phyloP scores from a whole-genome alignment of 2,329 filamentous ascomycete genomes.

The Penicillium sp. region DNA sequence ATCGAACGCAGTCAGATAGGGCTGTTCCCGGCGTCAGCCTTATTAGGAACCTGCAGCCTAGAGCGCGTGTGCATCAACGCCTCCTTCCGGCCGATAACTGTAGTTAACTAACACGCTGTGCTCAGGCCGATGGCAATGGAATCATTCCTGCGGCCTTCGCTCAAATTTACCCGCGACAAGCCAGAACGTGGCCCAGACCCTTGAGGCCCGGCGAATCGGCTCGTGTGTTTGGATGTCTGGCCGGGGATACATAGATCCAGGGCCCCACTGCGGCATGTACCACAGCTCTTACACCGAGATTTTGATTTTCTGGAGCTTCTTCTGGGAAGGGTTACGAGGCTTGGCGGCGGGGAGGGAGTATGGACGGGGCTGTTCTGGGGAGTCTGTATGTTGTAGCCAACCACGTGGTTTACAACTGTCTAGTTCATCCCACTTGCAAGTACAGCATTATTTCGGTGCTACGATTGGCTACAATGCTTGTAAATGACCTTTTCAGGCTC shows the following conservation, averaged over 20 bases:
- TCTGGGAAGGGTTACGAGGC: neutral
- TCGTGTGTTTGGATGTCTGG: slow-evolving; percentile 9
- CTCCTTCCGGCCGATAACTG: neutral
- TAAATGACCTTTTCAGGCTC: neutral
- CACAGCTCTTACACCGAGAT: slow-evolving; percentile 4
- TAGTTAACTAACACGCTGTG: neutral
- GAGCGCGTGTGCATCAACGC: slow-evolving; percentile 13
- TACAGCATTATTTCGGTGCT: neutral
- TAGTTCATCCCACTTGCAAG: neutral
- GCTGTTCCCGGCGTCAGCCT: slow-evolving; percentile 26
- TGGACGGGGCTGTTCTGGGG: neutral
- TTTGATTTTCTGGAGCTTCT: neutral
- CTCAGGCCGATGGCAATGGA: neutral
- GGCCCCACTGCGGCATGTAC: slow-evolving; percentile 11
- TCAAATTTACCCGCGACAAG: slow-evolving; percentile 12
- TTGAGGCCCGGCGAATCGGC: slow-evolving; percentile 16
- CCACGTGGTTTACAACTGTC: neutral
- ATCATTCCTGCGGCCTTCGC: neutral
- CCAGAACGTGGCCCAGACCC: slow-evolving; percentile 3
- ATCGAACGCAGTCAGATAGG: neutral
- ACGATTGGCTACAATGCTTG: neutral
- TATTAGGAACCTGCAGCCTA: slow-evolving; percentile 33
- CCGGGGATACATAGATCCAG: slow-evolving; percentile 2
- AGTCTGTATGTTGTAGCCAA: neutral
- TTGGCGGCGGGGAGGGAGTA: neutral